Conservation (phyloP, 441 rosid species). For the Populus hybrid region DNA sequence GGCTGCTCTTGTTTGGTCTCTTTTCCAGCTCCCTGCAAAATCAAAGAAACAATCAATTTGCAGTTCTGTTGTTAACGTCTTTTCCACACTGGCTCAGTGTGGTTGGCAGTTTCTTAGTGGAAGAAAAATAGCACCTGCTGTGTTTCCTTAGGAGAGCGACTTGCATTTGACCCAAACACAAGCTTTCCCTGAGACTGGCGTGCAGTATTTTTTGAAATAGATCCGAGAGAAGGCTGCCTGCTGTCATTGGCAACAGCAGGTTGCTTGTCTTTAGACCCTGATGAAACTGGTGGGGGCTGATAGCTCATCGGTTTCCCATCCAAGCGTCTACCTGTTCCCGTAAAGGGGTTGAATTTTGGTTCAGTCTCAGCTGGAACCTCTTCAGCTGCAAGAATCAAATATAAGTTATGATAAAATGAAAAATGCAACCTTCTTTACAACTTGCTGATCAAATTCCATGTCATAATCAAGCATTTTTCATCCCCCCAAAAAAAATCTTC, state of each 20-base stretch:
- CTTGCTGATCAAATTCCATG: not conserved
- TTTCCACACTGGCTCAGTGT: not conserved
- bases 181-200: constrained; percentile 86
- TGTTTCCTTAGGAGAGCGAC: constrained; percentile 38
- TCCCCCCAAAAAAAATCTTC: not conserved
- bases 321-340: constrained; percentile 74
- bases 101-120: not conserved
- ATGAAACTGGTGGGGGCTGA: constrained; percentile 45
- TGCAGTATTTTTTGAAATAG: constrained; percentile 44
- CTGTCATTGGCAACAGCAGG: constrained; percentile 23
- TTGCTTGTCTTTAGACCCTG: constrained; percentile 50
- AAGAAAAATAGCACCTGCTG: constrained; percentile 34
- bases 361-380: constrained; percentile 50
- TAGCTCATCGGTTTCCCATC: constrained; percentile 71
- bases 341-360: constrained; percentile 83
- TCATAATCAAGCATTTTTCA: not conserved
- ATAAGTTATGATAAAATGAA: not conserved
- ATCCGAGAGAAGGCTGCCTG: constrained; percentile 34
- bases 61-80: not conserved
- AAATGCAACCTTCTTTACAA: not conserved
- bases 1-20: constrained; percentile 53
- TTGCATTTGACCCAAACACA: constrained; percentile 67
- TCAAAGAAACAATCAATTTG: constrained; percentile 2
- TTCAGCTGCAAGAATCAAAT: constrained; percentile 45
- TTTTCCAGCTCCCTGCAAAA: constrained; percentile 54